Conservation (phyloP, 2,329 filamentous ascomycete species). For the Byssochlamys sp. region DNA sequence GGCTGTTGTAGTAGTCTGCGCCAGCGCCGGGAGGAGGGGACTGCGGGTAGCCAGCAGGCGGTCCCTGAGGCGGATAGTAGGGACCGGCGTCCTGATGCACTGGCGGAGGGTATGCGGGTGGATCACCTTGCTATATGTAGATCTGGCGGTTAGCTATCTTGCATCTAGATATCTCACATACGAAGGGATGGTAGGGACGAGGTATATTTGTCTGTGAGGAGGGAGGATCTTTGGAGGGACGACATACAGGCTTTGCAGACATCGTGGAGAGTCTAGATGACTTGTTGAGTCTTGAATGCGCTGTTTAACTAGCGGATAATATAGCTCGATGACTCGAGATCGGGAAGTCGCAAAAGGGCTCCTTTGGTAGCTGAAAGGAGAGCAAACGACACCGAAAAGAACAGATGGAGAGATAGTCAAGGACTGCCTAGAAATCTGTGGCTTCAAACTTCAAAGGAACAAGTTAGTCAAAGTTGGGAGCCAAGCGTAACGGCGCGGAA, state of each 20-base stretch:
- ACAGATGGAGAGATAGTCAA: neutral
- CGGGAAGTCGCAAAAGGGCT: neutral
- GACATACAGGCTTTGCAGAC: constrained; percentile 6
- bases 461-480: neutral
- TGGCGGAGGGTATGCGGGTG: constrained; percentile 29
- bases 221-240: neutral
- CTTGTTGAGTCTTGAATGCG: neutral
- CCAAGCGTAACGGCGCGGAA: neutral
- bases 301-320: neutral
- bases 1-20: constrained; percentile 24
- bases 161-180: neutral
- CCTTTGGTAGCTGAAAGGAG: neutral
- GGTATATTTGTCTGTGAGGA: neutral
- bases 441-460: neutral
- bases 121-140: constrained; percentile 19
- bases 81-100: constrained; percentile 23
- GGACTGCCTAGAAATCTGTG: constrained; percentile 1
- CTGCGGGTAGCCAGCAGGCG: constrained; percentile 6
- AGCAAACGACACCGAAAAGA: neutral
- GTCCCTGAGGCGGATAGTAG: constrained; percentile 11
- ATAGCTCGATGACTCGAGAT: neutral
- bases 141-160: neutral
- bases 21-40: constrained; percentile 20
- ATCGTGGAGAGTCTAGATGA: neutral
- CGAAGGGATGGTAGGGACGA: neutral